Conservation (phyloP, 1,284 basidiomycete species). For the Rhodotorula sp. region DNA sequence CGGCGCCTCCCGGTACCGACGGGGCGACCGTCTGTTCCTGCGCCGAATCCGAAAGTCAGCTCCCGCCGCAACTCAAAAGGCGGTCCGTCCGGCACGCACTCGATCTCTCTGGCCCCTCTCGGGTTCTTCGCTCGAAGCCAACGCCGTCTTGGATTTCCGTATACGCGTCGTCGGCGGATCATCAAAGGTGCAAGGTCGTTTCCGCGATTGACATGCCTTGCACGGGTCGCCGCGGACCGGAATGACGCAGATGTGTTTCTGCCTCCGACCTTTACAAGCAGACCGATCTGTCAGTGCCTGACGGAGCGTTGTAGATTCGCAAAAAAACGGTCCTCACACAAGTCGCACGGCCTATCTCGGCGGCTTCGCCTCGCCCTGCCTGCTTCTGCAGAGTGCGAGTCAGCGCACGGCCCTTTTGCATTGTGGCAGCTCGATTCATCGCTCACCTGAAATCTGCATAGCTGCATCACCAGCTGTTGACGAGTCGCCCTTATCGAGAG, state of each 20-base stretch:
- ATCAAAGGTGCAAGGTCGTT: constrained; percentile 43
- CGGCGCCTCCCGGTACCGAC: too few species aligned
- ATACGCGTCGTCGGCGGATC: constrained; percentile 42
- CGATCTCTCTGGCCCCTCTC: not conserved
- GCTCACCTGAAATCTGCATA: not conserved
- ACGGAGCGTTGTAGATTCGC: not conserved
- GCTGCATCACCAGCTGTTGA: not conserved
- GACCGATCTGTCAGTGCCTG: not conserved
- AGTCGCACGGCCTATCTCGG: constrained; percentile 40
- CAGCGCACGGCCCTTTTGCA: too few species aligned
- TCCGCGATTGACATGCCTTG: constrained; percentile 38
- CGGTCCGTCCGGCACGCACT: not conserved
- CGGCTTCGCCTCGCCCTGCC: constrained; percentile 26
- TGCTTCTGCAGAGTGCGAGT: not conserved
- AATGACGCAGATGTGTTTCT: constrained; percentile 45
- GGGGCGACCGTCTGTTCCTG: not conserved
- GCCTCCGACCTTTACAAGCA: constrained; percentile 22
- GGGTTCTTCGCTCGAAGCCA: not conserved
- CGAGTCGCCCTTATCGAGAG: too few species aligned
- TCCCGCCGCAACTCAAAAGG: not conserved
- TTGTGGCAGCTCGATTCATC: too few species aligned
- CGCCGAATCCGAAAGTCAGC: not conserved
- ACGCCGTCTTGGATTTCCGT: constrained; percentile 26
- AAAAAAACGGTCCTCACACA: constrained; percentile 17
- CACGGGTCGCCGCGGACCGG: constrained; percentile 42